Evolutionary conservation across 2,329 filamentous ascomycete species (phyloP), one percentile per base, ranked within the genome.

Genomic region (Aspergillus sp.): DNA sequence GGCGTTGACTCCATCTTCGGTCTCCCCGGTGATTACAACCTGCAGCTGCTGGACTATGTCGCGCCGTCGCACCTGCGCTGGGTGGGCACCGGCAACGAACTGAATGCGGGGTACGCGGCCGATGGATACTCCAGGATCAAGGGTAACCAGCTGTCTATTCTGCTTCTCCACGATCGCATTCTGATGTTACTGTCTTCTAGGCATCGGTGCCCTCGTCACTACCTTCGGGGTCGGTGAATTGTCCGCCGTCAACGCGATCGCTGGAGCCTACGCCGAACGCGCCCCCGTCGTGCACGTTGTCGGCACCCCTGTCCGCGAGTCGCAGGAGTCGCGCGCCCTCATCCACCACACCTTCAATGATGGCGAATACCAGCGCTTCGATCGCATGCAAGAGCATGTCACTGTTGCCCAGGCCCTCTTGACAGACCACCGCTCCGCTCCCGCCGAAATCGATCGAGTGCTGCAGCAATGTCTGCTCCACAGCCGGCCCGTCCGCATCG

Each of bases 21-120:
- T 46, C 75, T 90, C n/a, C 87, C 88, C 3, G 87, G 73, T n/a
- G 88, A 90, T 73, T 90, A 87, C 75, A 90, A 90, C 71, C 78
- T 90, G 56, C 80, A 84, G 15, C 81, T 86, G 8, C 79, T 90
- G 22, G 88, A 90, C 71, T 89, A 88, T 70, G 75, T 90, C 44
- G 78, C 82, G 22, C 79, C 82, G 37, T 77, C 78, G 48, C 83
- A 80, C 5, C 74, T 90, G 39, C 80, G 81, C 66, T 89, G 86
- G 86, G 83, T 88, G 41, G 77, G 76, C 57, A 90, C 86, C 70
- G 84, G 85, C 63, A 90, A 90, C 68, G 88, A 90, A 72, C 81
- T 90, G 58, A 90, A 90, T 70, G 88, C 88, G 46, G 85, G 86
- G 15, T 72, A 73, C 42, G 70, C 70, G 2, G 69, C 70, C 7